These are phyloP conservation scores for Blastocystis sp. DNA, from an alignment of 352 stramenopile genomes.

Conservation along the genomic window DNA sequence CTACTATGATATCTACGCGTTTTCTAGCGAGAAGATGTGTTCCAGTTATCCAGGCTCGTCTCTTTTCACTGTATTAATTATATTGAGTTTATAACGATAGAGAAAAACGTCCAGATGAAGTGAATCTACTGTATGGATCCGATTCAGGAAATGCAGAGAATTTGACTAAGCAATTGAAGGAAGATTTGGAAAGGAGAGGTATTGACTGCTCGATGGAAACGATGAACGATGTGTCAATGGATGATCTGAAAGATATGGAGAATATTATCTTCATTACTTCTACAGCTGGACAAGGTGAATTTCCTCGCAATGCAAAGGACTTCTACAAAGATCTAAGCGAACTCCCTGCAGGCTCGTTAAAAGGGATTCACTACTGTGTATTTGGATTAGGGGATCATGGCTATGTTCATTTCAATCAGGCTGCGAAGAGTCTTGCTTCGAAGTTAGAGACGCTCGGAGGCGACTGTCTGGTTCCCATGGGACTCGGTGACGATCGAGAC, in stretches of 20 bases:
- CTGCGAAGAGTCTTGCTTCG: constrained; percentile 71
- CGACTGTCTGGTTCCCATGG: constrained; percentile 61
- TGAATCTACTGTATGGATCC: constrained; percentile 74
- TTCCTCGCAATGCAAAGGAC: constrained; percentile 75
- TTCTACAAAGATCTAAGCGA: constrained; percentile 73
- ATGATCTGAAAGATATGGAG: constrained; percentile 71
- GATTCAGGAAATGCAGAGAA: constrained; percentile 74
- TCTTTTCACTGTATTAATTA: not conserved
- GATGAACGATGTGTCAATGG: constrained; percentile 77
- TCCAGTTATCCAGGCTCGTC: not conserved
- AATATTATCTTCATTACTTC: constrained; percentile 76
- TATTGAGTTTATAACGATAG: not conserved
- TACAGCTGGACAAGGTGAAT: constrained; percentile 75
- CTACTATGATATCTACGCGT: not conserved
- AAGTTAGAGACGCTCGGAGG: constrained; percentile 75
- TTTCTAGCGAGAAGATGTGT: not conserved
- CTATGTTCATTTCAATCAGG: constrained; percentile 79
- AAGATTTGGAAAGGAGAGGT: constrained; percentile 72
- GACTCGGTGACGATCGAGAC: constrained; percentile 25
- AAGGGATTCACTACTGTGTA: constrained; percentile 71
- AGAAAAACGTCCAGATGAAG: constrained; percentile 23
- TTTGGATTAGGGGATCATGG: constrained; percentile 75
- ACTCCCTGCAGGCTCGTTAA: constrained; percentile 64
- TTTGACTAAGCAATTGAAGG: constrained; percentile 72
- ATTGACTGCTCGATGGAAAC: constrained; percentile 65